Evolutionary conservation across 306 rosid genomes (phyloP), one percentile per base, ranked within the genome.

Genomic region (Geum urbanum): DNA sequence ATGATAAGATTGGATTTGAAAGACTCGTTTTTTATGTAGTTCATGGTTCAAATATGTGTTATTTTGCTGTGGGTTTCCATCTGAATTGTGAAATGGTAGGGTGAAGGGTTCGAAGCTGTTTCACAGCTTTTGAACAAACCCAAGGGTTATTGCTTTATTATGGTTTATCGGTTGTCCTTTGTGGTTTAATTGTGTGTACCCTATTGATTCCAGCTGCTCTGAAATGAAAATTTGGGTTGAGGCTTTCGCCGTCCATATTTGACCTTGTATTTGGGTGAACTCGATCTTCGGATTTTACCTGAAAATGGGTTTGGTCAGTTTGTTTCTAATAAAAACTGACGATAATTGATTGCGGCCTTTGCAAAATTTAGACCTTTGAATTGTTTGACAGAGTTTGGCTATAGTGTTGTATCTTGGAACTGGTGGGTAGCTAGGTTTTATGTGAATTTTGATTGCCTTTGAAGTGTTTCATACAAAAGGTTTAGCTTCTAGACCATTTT

Each of bases 361-460:
- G 55, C 72, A 75, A 75, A 80, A 62, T 39, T 75, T 77, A 81
- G 70, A 86, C 77, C 84, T 82, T 82, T 80, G n/a, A 43, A 58
- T 63, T 72, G 74, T 64, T 22, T 63, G 22, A 44, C 57, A 50
- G 46, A 6, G 67, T 50, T 58, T 11, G 66, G 63, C 70, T 2
- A 39, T 16, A 9, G 19, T 44, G 18, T 56, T 55, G 59, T 50
- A 35, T 60, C 52, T n/a, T 74, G 53, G 39, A 24, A 37, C 46
- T 65, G 50, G 52, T 63, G 27, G 65, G 62, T 69, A 41, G 13
- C 47, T 12, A 44, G 37, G 50, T 71, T 69, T 24, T 39, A 49
- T 47, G 74, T 41, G 64, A 41, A 5, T 73, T 32, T 47, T 63
- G 1, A 65, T 81, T 45, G 32, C 54, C 64, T 13, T n/a, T 8